Conservation (phyloP, 1,284 basidiomycete species). For the Ceratorhiza oryzae-sativae region DNA sequence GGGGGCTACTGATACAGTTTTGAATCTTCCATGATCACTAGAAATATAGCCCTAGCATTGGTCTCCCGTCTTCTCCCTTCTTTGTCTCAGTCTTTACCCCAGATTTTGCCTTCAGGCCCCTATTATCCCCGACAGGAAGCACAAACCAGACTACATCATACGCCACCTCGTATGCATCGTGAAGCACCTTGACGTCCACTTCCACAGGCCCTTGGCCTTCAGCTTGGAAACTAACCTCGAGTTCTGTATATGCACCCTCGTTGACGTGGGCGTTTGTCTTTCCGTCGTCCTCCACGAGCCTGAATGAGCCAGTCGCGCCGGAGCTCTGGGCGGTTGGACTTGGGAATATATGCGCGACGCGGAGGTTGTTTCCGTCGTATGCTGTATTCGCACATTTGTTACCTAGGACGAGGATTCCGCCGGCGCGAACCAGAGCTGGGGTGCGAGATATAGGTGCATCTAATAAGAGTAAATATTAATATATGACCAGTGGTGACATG, state of each 20-base stretch:
- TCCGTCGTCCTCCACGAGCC: constrained; percentile 35
- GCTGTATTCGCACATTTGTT: constrained; percentile 32
- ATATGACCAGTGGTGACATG: background rate
- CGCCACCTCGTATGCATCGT: constrained; percentile 15
- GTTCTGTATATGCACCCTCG: constrained; percentile 18
- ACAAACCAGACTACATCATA: constrained; percentile 33
- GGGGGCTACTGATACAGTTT: no score
- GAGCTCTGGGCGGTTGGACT: background rate
- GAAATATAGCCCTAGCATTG: constrained; percentile 20
- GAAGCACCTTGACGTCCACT: constrained; percentile 26
- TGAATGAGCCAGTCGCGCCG: constrained; percentile 27
- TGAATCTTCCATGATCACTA: background rate
- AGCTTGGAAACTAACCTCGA: constrained; percentile 28
- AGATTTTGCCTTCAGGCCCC: background rate
- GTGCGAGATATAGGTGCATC: constrained; percentile 24
- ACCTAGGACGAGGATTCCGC: constrained; percentile 32
- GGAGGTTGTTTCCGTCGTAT: constrained; percentile 25
- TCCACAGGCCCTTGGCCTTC: background rate
- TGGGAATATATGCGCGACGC: constrained; percentile 39
- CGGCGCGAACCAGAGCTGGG: constrained; percentile 30
- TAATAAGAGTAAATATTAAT: background rate
- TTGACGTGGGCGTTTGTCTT: constrained; percentile 35
- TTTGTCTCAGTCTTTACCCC: background rate
- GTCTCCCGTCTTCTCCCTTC: background rate
- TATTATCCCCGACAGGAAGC: constrained; percentile 15